Conservation (phyloP, 148 eudicot species). For the Chenopodium quinoa region DNA sequence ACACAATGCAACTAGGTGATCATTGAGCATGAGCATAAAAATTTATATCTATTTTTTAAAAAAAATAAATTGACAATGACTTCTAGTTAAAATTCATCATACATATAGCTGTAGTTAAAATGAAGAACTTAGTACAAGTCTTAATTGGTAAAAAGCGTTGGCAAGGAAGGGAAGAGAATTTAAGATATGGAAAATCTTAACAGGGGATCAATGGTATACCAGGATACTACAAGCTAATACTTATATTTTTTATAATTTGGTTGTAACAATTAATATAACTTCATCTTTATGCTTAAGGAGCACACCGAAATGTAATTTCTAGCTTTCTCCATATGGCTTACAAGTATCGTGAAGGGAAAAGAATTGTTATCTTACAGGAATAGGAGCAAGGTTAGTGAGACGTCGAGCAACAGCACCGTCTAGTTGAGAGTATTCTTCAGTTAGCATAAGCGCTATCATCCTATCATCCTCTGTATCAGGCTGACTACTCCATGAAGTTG, state of each 20-base stretch:
- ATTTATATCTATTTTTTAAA: neutral
- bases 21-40: neutral
- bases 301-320: too few species aligned
- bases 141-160: too few species aligned
- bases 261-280: neutral
- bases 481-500: conserved; percentile 66
- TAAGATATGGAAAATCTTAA: too few species aligned
- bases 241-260: neutral
- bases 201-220: neutral
- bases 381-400: conserved; percentile 66
- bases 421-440: conserved; percentile 76
- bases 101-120: neutral
- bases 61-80: neutral
- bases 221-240: neutral
- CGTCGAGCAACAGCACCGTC: conserved; percentile 74
- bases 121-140: neutral
- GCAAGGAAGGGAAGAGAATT: too few species aligned
- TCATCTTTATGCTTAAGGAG: neutral
- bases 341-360: neutral
- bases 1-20: neutral
- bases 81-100: too few species aligned
- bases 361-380: conserved; percentile 55
- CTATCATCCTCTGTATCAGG: conserved; percentile 67
- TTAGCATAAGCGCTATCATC: conserved; percentile 78
- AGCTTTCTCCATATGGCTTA: neutral